Conservation (phyloP, 345 rosid species). For the Moringa oleifera region DNA sequence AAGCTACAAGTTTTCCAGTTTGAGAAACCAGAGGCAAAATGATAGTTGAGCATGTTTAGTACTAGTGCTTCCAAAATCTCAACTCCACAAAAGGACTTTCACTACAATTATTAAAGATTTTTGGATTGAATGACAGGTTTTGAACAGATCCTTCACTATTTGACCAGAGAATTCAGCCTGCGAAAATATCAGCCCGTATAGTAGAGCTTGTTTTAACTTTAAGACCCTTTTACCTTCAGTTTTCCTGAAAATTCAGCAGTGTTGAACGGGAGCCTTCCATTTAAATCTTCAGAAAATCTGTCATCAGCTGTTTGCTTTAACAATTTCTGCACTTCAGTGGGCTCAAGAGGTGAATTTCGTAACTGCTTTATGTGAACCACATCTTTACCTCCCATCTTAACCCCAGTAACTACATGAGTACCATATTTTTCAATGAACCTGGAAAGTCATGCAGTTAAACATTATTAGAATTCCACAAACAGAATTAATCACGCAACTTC, state of each 20-base stretch:
- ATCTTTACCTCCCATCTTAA: constrained; percentile 85
- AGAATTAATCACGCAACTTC: neutral
- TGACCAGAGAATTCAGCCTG: no score
- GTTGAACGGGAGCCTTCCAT: constrained; percentile 9
- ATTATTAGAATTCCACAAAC: neutral
- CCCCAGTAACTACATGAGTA: constrained; percentile 76
- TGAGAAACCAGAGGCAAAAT: neutral
- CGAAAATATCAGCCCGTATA: no score
- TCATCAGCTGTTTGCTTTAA: constrained; percentile 61
- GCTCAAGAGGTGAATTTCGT: constrained; percentile 50
- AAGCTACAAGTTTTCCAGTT: neutral
- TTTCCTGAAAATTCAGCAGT: constrained; percentile 25
- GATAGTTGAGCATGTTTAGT: neutral
- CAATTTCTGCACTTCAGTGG: constrained; percentile 55
- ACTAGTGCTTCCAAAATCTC: neutral
- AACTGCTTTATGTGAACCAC: constrained; percentile 66
- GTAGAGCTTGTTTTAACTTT: no score
- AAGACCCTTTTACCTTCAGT: constrained; percentile 31
- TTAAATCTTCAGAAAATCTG: constrained; percentile 42
- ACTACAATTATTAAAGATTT: no score
- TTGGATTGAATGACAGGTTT: no score
- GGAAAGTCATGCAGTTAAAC: constrained; percentile 1
- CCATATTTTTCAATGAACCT: constrained; percentile 89
- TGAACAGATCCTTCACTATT: no score
- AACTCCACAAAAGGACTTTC: no score